Evolutionary conservation across 768 basidiomycete genomes (phyloP).

Genomic region (Asterophora parasitica): DNA sequence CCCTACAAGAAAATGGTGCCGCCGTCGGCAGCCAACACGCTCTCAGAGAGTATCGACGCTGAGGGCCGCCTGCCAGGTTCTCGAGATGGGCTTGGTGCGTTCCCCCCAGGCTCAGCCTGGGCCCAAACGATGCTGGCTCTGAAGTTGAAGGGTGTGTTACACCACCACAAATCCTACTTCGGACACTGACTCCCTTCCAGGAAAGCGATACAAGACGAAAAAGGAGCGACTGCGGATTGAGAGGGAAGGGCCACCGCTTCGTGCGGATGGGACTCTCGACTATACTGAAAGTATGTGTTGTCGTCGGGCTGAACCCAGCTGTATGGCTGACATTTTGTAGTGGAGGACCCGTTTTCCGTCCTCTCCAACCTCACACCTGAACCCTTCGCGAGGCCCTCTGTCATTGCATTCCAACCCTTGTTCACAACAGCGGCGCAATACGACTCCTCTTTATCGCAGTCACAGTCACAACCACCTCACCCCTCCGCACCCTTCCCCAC

Average conservation of each 20-base stretch:
- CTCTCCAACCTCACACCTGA: constrained; percentile 63
- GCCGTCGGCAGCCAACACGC: constrained; percentile 10
- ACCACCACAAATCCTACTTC: background rate
- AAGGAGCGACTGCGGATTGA: constrained; percentile 77
- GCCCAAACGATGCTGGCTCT: constrained; percentile 69
- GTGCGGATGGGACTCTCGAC: constrained; percentile 75
- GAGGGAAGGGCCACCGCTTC: constrained; percentile 65
- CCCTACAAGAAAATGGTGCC: constrained; percentile 44
- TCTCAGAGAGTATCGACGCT: constrained; percentile 51
- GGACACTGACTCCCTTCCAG: constrained; percentile 27
- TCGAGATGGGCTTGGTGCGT: constrained; percentile 69
- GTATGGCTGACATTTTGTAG: constrained; percentile 28
- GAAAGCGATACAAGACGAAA: constrained; percentile 76
- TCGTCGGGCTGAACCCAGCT: background rate
- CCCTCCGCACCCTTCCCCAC: constrained; percentile 12
- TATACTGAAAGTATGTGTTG: constrained; percentile 59
- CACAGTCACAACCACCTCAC: constrained; percentile 24
- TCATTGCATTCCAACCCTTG: constrained; percentile 51
- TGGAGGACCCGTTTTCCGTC: constrained; percentile 75
- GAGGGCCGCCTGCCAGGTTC: constrained; percentile 74
- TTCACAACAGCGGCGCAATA: constrained; percentile 17
- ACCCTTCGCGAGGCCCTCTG: constrained; percentile 44
- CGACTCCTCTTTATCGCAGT: constrained; percentile 19
- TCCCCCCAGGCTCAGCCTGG: constrained; percentile 67
- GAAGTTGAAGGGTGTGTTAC: constrained; percentile 62